Base-by-base conservation (phyloP, 140 eudicot species). In the Stevia rebaudiana region DNA sequence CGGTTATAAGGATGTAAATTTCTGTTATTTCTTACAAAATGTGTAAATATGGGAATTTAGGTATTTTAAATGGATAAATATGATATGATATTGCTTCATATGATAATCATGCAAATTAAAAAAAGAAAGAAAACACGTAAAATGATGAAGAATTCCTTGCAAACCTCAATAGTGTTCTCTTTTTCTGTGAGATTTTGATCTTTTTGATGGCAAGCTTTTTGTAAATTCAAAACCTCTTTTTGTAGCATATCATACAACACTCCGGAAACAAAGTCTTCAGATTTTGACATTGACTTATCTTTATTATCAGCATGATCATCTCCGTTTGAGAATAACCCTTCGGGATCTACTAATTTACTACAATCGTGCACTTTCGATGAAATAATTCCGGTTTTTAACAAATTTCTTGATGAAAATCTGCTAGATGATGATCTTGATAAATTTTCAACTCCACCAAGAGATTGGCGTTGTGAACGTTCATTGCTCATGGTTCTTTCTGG, bases 161-260 rank as follows among this genome's bases (percentile, higher is more conserved):
- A 24, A 68, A 90, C 98, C 98, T 90, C 95, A 30, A 84, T 82
- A 8, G 91, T 82, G 63, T 65, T 86, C 55, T 82, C 88, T 68
- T 78, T 87, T 68, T 87, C 91, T 79, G 80, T 82, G 9, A 90
- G 77, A 67, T 79, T 82, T 67, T 75, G 91, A 78, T 78, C 88
- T 74, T 84, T 90, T 68, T 80, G 85, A 54, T 72, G 86, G 72
- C 96, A 80, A 69, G 94, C 86, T 82, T 90, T 90, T 37, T 83
- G 72, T 68, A 87, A 69, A 11, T 63, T 51, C 67, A 87, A 78
- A 30, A 90, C 98, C 71, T 84, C 98, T 82, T 84, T 87, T 65
- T 90, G 98, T 67, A 90, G 49, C 81, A 87, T 82, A 76, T 90
- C 98, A 56, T 90, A 90, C 70, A 90, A 50, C 72, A 72, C 48